phyloP scores from a whole-genome alignment of 371 early-diverging fungal genomes.

The Apophysomyces variabilis region DNA sequence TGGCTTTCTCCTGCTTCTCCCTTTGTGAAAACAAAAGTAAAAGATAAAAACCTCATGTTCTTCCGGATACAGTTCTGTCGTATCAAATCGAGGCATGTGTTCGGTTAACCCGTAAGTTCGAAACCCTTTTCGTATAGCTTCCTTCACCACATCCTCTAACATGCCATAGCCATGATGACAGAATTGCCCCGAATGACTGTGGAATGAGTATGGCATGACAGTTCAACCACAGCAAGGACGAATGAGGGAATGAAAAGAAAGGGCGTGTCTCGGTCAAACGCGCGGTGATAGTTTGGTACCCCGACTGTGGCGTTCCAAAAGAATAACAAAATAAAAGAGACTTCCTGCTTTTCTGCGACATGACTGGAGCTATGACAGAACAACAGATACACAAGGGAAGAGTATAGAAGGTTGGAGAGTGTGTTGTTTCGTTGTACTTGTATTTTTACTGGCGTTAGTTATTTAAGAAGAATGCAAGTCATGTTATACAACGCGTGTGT shows the following conservation, averaged over 20 bases:
- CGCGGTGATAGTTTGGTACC: neutral
- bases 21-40: neutral
- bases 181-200: constrained; percentile 87
- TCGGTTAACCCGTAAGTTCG: constrained; percentile 75
- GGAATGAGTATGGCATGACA: constrained; percentile 71
- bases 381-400: too few species aligned
- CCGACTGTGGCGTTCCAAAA: too few species aligned
- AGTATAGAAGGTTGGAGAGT: too few species aligned
- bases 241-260: neutral
- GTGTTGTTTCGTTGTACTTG: too few species aligned
- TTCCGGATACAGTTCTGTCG: constrained; percentile 82
- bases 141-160: constrained; percentile 73
- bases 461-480: neutral
- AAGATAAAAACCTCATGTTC: constrained; percentile 59
- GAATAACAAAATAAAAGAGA: too few species aligned
- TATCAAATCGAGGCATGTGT: constrained; percentile 78
- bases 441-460: too few species aligned
- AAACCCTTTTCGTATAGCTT: constrained; percentile 73
- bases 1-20: too few species aligned
- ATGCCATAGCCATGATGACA: constrained; percentile 82
- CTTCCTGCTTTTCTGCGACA: too few species aligned
- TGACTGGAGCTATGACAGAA: too few species aligned
- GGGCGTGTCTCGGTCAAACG: neutral
- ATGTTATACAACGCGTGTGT: neutral
- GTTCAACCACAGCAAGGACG: neutral